These are phyloP conservation scores for Flaveria bidentis DNA, from an alignment of 129 eudicot genomes.

Conservation along the genomic window DNA sequence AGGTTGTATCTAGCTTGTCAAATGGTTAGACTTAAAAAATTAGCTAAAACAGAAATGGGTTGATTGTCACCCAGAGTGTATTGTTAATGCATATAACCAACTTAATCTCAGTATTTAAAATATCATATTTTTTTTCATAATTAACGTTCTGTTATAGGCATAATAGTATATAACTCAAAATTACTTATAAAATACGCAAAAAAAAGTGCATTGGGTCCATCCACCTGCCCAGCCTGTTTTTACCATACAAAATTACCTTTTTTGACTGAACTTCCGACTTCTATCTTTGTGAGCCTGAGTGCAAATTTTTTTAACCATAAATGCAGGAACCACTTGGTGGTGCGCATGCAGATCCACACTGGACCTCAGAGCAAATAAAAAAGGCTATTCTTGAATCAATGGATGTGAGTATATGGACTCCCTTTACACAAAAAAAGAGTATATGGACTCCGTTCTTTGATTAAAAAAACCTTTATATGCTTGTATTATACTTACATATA, in stretches of 20 bases:
- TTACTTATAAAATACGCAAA: not conserved
- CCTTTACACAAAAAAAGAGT: conserved; percentile 32
- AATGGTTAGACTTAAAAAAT: not conserved
- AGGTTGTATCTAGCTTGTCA: not conserved
- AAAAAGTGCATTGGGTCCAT: not conserved
- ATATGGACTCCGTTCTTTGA: not conserved
- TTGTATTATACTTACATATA: not conserved
- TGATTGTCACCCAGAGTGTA: not conserved
- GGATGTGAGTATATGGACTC: conserved; percentile 67
- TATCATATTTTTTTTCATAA: not conserved
- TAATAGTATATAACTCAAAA: not conserved
- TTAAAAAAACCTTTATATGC: not conserved
- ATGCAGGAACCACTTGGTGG: conserved; percentile 98
- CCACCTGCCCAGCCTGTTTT: not conserved
- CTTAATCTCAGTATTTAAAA: not conserved
- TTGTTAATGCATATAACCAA: not conserved
- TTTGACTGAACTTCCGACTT: not conserved
- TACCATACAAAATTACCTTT: not conserved
- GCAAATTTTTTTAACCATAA: conserved; percentile 8
- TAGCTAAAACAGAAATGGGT: not conserved
- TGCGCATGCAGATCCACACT: conserved; percentile 90
- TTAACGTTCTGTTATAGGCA: not conserved
- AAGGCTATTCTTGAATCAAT: conserved; percentile 61
- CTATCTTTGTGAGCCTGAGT: conserved; percentile 4
- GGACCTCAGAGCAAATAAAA: conserved; percentile 94